These are phyloP conservation scores for Blastocystis sp. DNA, from an alignment of 352 stramenopile species.

Conservation along the genomic window DNA sequence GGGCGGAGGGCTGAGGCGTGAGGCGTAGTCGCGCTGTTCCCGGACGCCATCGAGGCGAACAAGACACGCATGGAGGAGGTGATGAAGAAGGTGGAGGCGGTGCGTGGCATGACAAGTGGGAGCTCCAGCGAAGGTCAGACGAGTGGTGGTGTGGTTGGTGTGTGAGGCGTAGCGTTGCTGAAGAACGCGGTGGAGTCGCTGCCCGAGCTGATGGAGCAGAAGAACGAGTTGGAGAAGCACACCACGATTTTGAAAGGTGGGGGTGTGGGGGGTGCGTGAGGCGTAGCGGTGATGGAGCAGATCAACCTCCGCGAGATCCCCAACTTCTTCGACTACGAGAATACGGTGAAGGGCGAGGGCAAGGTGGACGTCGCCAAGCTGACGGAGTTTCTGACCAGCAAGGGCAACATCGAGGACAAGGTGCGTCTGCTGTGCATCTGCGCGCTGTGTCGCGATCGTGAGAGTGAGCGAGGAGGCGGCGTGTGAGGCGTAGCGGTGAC, in stretches of 20 bases:
- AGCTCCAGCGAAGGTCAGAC: conserved; percentile 11
- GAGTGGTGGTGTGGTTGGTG: background rate
- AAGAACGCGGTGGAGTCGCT: conserved; percentile 84
- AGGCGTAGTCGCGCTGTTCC: conserved; percentile 81
- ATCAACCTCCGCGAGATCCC: conserved; percentile 83
- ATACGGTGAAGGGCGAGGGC: conserved; percentile 78
- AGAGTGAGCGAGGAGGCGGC: background rate
- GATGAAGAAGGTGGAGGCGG: conserved; percentile 78
- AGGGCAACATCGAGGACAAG: conserved; percentile 86
- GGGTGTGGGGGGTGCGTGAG: background rate
- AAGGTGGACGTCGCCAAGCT: conserved; percentile 65
- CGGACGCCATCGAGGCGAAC: conserved; percentile 86
- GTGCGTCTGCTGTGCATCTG: conserved; percentile 80
- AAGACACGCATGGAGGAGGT: conserved; percentile 83
- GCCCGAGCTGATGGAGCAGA: conserved; percentile 83
- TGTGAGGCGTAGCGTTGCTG: conserved; percentile 75
- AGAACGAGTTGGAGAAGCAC: conserved; percentile 86
- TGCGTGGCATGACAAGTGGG: conserved; percentile 76
- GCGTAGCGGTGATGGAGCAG: conserved; percentile 82
- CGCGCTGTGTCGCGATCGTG: conserved; percentile 15
- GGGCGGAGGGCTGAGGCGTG: too few species aligned
- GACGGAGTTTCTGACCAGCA: conserved; percentile 80
- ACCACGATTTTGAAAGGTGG: conserved; percentile 84
- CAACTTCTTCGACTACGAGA: conserved; percentile 78
- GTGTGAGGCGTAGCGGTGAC: background rate